Evolutionary conservation across 352 stramenopile species (phyloP).

Genomic region (Pythium grandisporangium): DNA sequence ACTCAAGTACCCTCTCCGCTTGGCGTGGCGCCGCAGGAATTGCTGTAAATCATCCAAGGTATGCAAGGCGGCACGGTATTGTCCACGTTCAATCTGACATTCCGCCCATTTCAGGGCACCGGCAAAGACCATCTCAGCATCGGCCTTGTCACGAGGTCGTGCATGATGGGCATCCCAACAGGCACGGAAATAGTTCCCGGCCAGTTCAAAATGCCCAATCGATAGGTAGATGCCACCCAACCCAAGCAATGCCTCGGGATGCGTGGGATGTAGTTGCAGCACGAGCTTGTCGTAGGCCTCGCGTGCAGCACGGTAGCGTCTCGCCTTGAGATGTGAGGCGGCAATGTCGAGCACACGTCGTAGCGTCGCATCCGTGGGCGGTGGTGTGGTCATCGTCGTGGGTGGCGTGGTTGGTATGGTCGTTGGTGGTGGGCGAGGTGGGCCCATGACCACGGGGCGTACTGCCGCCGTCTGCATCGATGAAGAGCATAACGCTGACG

Average conservation of each 20-base stretch:
- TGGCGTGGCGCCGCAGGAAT: slow-evolving; percentile 24
- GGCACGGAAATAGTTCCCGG: slow-evolving; percentile 28
- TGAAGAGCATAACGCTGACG: neutral
- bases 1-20: slow-evolving; percentile 16
- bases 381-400: too few relatives aligned
- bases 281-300: slow-evolving; percentile 40
- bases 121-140: slow-evolving; percentile 22
- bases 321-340: slow-evolving; percentile 26
- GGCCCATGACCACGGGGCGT: too few relatives aligned
- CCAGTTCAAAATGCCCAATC: slow-evolving; percentile 27
- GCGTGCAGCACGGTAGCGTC: slow-evolving; percentile 31
- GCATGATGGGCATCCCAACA: slow-evolving; percentile 29
- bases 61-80: slow-evolving; percentile 16
- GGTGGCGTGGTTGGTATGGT: too few relatives aligned
- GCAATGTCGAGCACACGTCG: slow-evolving; percentile 24
- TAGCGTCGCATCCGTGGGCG: slow-evolving; percentile 17
- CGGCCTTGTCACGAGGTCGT: slow-evolving; percentile 12
- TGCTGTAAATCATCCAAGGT: slow-evolving; percentile 32
- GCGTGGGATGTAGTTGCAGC: slow-evolving; percentile 19
- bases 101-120: slow-evolving; percentile 32
- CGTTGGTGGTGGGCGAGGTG: too few relatives aligned
- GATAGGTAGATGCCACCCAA: slow-evolving; percentile 40
- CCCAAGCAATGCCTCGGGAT: slow-evolving; percentile 37
- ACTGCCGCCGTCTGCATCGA: too few relatives aligned
- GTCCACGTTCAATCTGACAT: slow-evolving; percentile 27